These are phyloP conservation scores for Cryptococcus maquisensis DNA, from an alignment of 1,284 basidiomycete species.

Conservation along the genomic window DNA sequence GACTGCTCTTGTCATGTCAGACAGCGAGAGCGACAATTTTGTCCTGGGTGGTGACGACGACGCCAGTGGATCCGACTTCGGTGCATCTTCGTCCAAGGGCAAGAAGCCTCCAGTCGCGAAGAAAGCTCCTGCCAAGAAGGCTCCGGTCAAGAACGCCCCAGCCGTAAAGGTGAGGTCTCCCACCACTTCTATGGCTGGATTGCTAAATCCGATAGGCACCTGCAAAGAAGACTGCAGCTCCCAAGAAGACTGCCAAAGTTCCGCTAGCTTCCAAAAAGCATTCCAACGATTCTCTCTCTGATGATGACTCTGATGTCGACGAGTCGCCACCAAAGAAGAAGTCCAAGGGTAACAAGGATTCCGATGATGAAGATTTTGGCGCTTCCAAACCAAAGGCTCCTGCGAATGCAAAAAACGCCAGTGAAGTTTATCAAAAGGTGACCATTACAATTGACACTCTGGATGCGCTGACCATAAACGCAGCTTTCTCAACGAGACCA, in stretches of 20 bases:
- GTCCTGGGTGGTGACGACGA: constrained; percentile 16
- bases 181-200: background rate
- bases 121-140: constrained; percentile 13
- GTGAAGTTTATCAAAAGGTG: constrained; percentile 91
- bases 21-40: constrained; percentile 38
- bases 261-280: constrained; percentile 58
- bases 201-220: background rate
- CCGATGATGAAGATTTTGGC: constrained; percentile 23
- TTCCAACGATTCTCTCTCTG: constrained; percentile 55
- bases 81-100: constrained; percentile 20
- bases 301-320: constrained; percentile 45
- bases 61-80: constrained; percentile 43
- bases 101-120: constrained; percentile 29
- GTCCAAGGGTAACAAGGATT: constrained; percentile 17
- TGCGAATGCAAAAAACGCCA: constrained; percentile 69
- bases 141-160: constrained; percentile 4
- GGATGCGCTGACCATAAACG: background rate
- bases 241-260: constrained; percentile 51
- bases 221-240: constrained; percentile 17
- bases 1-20: constrained; percentile 36
- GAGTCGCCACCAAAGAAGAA: constrained; percentile 31
- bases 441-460: background rate
- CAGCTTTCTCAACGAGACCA: constrained; percentile 96
- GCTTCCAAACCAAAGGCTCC: constrained; percentile 36
- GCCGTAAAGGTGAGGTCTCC: constrained; percentile 25